Evolutionary conservation across 148 eudicot genomes (phyloP).

Genomic region (Rheum nobile): DNA sequence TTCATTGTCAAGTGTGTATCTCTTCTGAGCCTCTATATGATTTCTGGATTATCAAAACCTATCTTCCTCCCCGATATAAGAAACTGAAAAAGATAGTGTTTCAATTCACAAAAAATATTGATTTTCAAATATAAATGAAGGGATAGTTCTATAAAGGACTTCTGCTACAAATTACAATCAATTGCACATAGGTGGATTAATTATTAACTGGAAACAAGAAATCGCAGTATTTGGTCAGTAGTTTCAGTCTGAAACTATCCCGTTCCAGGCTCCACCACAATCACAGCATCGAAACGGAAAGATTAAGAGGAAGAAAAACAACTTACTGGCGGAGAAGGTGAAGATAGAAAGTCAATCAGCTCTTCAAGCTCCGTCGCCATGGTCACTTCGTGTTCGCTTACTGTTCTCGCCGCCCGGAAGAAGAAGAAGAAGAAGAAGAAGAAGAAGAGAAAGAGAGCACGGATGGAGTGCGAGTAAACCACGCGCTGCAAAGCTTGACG

Average conservation of each 20-base stretch:
- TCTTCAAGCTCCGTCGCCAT: slow-evolving; percentile 98
- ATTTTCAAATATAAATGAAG: background rate
- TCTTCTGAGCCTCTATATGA: background rate
- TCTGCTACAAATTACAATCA: background rate
- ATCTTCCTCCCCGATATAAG: background rate
- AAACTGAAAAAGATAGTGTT: background rate
- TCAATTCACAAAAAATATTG: background rate
- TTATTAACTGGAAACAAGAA: background rate
- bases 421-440: too few species aligned
- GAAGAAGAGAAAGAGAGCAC: background rate
- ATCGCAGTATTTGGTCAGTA: background rate
- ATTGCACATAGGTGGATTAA: background rate
- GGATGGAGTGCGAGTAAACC: background rate
- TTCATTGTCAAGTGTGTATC: background rate
- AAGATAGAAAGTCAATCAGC: slow-evolving; percentile 66
- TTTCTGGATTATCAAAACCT: background rate
- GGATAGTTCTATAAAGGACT: background rate
- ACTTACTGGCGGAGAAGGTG: slow-evolving; percentile 75
- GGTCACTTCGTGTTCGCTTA: background rate
- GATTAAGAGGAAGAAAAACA: background rate
- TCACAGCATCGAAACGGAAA: background rate
- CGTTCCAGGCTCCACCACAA: background rate
- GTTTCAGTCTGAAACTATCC: background rate
- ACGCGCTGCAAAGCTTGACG: background rate
- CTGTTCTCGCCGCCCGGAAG: background rate